Evolutionary conservation across 768 basidiomycete species (phyloP).

Genomic region (Amanita subjunquillea): DNA sequence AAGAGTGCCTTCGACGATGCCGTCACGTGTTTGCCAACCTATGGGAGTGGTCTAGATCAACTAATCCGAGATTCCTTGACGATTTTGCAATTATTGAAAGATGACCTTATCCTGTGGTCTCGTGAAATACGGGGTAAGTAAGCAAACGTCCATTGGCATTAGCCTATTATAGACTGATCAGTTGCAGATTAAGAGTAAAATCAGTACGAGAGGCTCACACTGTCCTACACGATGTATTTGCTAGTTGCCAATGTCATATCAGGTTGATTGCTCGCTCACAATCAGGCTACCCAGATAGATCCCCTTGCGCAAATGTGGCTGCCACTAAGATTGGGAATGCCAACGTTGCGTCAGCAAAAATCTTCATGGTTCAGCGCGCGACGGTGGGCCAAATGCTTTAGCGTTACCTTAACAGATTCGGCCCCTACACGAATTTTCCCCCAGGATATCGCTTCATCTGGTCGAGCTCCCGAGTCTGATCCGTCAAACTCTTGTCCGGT

Average conservation of each 20-base stretch:
- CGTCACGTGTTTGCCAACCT: conserved; percentile 47
- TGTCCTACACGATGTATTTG: background rate
- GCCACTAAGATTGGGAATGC: conserved; percentile 95
- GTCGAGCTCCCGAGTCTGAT: conserved; percentile 92
- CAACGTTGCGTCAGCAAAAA: conserved; percentile 94
- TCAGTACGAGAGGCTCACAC: background rate
- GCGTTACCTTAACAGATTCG: conserved; percentile 67
- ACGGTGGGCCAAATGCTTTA: background rate
- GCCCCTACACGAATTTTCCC: conserved; percentile 89
- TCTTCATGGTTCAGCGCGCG: conserved; percentile 23
- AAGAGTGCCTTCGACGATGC: conserved; percentile 93
- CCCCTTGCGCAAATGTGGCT: conserved; percentile 72
- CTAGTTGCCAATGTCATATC: background rate
- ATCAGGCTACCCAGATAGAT: background rate
- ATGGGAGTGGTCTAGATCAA: conserved; percentile 27
- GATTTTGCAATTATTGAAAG: conserved; percentile 73
- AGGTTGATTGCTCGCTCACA: background rate
- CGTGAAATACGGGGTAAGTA: conserved; percentile 48
- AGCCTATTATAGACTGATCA: background rate
- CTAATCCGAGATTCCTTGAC: conserved; percentile 65
- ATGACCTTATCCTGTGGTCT: conserved; percentile 83
- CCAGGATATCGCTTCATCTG: conserved; percentile 98
- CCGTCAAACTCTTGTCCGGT: conserved; percentile 99
- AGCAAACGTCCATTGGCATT: background rate
- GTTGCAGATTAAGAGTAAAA: background rate